Percentiles rank a stretch among this genome's conserved stretches.
phyloP scores from a whole-genome alignment of 1,139 yeast genomes.

The Meyerozyma guilliermondii region DNA sequence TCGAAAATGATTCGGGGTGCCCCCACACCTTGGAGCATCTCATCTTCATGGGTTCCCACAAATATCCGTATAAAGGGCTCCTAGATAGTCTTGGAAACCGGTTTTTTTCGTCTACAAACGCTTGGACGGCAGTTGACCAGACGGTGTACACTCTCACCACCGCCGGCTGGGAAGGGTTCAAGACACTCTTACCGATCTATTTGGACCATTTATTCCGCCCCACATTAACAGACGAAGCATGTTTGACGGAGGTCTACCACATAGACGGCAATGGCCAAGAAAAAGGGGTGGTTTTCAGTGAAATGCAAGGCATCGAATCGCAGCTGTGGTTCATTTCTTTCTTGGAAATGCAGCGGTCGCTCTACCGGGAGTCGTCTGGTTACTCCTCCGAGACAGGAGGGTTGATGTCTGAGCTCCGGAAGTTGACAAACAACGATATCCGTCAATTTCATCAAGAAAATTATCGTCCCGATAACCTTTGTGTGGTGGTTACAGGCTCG shows the following conservation, averaged over 20 bases:
- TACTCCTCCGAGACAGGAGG: slow-evolving; percentile 97
- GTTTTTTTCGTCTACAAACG: slow-evolving; percentile 84
- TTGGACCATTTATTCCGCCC: slow-evolving; percentile 85
- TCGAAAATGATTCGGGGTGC: slow-evolving; percentile 78
- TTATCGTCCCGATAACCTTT: slow-evolving; percentile 81
- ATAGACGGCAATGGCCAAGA: slow-evolving; percentile 88
- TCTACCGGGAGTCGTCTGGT: slow-evolving; percentile 63
- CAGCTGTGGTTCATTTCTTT: slow-evolving; percentile 72
- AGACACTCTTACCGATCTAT: slow-evolving; percentile 76
- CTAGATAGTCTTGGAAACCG: slow-evolving; percentile 83
- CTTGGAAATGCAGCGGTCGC: slow-evolving; percentile 54
- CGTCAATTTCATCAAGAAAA: slow-evolving; percentile 63
- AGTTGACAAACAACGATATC: slow-evolving; percentile 68
- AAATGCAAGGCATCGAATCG: slow-evolving; percentile 91
- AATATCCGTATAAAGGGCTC: slow-evolving; percentile 87
- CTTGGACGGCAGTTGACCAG: slow-evolving; percentile 96
- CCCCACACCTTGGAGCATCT: slow-evolving; percentile 97
- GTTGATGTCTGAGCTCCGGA: slow-evolving; percentile 67
- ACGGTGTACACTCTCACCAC: slow-evolving; percentile 88
- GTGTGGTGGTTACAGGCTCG: slow-evolving; percentile 79
- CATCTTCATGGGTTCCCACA: slow-evolving; percentile 88
- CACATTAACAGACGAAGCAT: slow-evolving; percentile 83
- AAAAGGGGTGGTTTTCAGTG: slow-evolving; percentile 95
- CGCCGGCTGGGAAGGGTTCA: slow-evolving; percentile 97
- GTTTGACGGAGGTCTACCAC: slow-evolving; percentile 92